Evolutionary conservation across 225 moss, liverwort and hornwort species (phyloP).

Genomic region (Pleurozium schreberi): DNA sequence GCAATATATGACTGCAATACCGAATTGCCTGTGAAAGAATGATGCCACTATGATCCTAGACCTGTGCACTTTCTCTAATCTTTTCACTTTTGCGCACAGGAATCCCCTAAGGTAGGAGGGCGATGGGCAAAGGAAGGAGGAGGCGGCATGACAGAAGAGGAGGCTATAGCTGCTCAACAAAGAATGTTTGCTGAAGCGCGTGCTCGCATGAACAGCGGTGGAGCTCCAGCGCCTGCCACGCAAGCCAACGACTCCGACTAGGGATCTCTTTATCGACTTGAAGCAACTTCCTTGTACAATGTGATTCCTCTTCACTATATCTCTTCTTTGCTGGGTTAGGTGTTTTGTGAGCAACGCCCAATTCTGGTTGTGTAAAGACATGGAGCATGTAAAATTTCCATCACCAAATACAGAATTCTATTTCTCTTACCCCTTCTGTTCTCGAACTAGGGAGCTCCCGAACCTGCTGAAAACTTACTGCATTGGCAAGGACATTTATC

Average conservation of each 20-base stretch:
- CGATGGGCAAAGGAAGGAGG: constrained; percentile 95
- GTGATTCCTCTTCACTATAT: constrained; percentile 8
- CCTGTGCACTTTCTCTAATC: neutral
- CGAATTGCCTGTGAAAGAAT: neutral
- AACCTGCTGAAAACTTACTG: neutral
- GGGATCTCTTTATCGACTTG: constrained; percentile 1
- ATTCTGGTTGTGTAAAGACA: constrained; percentile 20
- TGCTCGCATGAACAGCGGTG: constrained; percentile 83
- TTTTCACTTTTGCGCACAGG: constrained; percentile 30
- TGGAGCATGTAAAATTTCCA: constrained; percentile 21
- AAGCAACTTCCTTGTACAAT: constrained; percentile 26
- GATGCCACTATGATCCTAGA: neutral
- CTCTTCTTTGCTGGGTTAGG: constrained; percentile 1
- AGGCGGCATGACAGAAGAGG: constrained; percentile 98
- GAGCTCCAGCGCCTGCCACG: constrained; percentile 43
- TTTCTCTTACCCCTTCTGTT: neutral
- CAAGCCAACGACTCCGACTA: constrained; percentile 57
- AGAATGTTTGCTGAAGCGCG: constrained; percentile 99
- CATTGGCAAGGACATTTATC: neutral
- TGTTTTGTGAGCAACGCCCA: constrained; percentile 12
- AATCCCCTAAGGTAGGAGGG: constrained; percentile 94
- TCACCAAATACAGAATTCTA: constrained; percentile 11
- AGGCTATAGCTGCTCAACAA: constrained; percentile 98
- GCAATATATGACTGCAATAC: neutral
- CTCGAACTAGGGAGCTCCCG: neutral